Base-by-base conservation (phyloP, 2,329 filamentous ascomycete genomes). In the Cercospora sp. region DNA sequence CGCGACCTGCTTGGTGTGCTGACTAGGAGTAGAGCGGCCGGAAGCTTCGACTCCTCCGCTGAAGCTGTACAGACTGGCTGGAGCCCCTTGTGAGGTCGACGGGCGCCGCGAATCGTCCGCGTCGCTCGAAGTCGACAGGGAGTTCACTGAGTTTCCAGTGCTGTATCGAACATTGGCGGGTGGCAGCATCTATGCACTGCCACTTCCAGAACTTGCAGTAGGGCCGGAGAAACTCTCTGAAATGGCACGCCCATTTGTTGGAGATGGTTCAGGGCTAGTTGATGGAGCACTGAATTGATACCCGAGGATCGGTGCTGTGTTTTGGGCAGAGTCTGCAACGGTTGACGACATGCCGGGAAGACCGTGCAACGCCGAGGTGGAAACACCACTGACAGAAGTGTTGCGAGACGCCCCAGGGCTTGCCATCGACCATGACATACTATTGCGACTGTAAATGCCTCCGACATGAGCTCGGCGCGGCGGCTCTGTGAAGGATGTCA, bases 1-100 rank as follows among this genome's bases (percentile, higher is more conserved):
- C 45, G 58, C 65, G 31, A 39, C 18, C 48, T 67, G 67, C 39
- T 39, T 61, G 42, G 63, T 62, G 30, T 67, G 67, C 8, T 64
- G 66, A 53, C 72, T 65, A 36, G 67, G 64, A 10, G 65, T 67
- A n/a, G 68, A 33, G 39, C 69, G 66, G 23, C 62, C 63, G 8
- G 68, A 65, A 23, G 63, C 63, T 45, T 72, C 68, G 33, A 67
- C 57, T 39, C 75, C 74, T 16, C 71, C 67, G 66, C 74, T 75
- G 69, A 73, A 77, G 68, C 72, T 75, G 67, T 77, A 76, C 2
- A 77, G 71, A 28, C 73, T 76, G 10, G 73, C 70, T 9, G 67
- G 45, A 31, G 67, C 63, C 28, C 67, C 60, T 36, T 68, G 69
- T 23, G 67, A 70, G 26, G 71, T 67, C 10, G 67, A 70, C 53